Base-by-base conservation (phyloP, 495 filamentous ascomycete genomes). In the Annulohypoxylon moriforme region DNA sequence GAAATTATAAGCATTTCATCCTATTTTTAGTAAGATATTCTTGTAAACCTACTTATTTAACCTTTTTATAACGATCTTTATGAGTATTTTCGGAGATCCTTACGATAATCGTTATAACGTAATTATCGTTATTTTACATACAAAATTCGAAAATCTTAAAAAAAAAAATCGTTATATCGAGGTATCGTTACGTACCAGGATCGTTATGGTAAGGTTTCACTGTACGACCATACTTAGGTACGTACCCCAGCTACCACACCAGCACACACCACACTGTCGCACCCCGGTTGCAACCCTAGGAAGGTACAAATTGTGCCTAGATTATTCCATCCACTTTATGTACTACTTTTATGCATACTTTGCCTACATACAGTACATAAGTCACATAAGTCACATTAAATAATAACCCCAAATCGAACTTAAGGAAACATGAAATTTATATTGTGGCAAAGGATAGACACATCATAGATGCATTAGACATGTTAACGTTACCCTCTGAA, bases 381-480 rank as follows among this genome's bases (percentile, higher is more conserved):
- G 14, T 56, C 42, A 36, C 52, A n/a, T 34, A 34, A 56, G n/a
- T 57, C 33, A 38, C n/a, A 38, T 20, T 57, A 31, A 57, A 36
- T 57, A 57, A 36, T 5, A 57, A 36, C 4, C n/a, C 33, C 31
- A n/a, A 3, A 55, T 18, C 11, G 22, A 25, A 40, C 18, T 13
- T 56, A 11, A 7, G 42, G 33, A 58, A 58, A 40, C 55, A 58
- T 58, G 20, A 58, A 40, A 27, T 40, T 40, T 36, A 27, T 29
- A 40, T 58, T 58, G 55, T 58, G 55, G 55, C 55, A 58, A 58
- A 58, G 9, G 29, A 20, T 34, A 29, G 20, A 55, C 50, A 34
- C 50, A 55, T 55, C 25, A 55, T 18, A 55, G 55, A 58, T 58
- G 55, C 55, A 58, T 58, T 58, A 58, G 20, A 34, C 50, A 55